Percentiles rank a stretch among this genome's conserved stretches.
Evolutionary conservation across 2,329 filamentous ascomycete species (phyloP).

Genomic region (Stachybotrys chlorohalonatus): DNA sequence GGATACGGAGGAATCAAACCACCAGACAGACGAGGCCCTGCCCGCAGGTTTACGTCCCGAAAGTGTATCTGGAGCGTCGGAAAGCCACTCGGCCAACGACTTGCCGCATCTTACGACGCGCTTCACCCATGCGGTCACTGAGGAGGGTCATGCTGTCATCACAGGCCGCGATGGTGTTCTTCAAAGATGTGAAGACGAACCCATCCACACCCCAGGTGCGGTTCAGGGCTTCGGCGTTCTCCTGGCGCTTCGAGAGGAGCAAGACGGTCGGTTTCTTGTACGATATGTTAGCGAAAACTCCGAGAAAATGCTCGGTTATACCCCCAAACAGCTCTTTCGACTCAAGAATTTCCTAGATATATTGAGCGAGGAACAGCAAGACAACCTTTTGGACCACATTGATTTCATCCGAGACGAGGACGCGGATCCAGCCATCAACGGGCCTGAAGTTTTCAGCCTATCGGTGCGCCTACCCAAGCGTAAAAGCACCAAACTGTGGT

Average conservation of each 20-base stretch:
- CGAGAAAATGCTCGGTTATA: slow-evolving; percentile 63
- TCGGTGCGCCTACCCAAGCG: slow-evolving; percentile 53
- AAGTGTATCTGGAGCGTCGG: slow-evolving; percentile 9
- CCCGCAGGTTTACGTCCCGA: slow-evolving; percentile 1
- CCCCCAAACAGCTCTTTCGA: slow-evolving; percentile 65
- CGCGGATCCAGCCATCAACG: slow-evolving; percentile 63
- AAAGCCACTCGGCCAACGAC: slow-evolving; percentile 13
- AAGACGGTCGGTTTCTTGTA: slow-evolving; percentile 58
- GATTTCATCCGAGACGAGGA: slow-evolving; percentile 83
- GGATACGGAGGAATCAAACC: slow-evolving; percentile 19
- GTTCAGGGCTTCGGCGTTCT: slow-evolving; percentile 74
- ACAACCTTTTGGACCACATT: slow-evolving; percentile 76
- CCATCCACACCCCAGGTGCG: slow-evolving; percentile 78
- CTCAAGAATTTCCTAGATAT: slow-evolving; percentile 75
- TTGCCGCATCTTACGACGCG: slow-evolving; percentile 56
- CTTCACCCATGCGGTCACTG: slow-evolving; percentile 69
- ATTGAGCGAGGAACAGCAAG: slow-evolving; percentile 71
- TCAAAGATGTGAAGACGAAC: slow-evolving; percentile 82
- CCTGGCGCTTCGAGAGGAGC: slow-evolving; percentile 63
- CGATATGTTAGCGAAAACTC: slow-evolving; percentile 78
- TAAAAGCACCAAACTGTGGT: slow-evolving; percentile 67
- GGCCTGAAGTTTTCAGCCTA: slow-evolving; percentile 78
- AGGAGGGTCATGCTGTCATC: slow-evolving; percentile 73
- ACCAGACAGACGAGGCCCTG: slow-evolving; percentile 1
- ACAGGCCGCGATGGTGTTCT: slow-evolving; percentile 67